A percentile compares a stretch with the other conserved stretches of the same genome.
Conservation (phyloP, 2,329 filamentous ascomycete species). For the Apiospora rasikravindrae region DNA sequence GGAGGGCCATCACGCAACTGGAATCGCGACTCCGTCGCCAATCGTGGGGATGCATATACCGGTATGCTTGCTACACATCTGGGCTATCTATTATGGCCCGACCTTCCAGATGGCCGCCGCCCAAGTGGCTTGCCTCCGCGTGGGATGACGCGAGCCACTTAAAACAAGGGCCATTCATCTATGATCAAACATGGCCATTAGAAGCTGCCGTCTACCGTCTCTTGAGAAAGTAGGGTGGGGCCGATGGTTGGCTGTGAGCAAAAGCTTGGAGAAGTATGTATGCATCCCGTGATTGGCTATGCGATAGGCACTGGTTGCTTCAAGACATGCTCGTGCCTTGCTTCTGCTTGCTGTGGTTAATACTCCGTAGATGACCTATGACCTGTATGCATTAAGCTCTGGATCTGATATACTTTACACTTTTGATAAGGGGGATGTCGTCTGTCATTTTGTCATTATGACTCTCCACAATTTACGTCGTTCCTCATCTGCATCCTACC, state of each 20-base stretch:
- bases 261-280: neutral
- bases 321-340: conserved; percentile 20
- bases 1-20: conserved; percentile 4
- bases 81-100: conserved; percentile 2
- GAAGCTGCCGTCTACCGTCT: conserved; percentile 4
- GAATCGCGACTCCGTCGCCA: conserved; percentile 13
- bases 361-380: conserved; percentile 20
- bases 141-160: conserved; percentile 12
- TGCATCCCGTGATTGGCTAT: conserved; percentile 21
- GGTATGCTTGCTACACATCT: neutral
- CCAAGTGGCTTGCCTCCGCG: conserved; percentile 8
- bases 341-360: conserved; percentile 22
- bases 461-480: neutral
- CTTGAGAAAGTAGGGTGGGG: conserved; percentile 7
- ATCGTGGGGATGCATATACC: conserved; percentile 13
- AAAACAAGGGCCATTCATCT: neutral
- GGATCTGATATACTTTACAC: conserved; percentile 19
- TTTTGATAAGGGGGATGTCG: neutral
- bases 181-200: neutral
- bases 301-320: conserved; percentile 22
- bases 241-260: conserved; percentile 1
- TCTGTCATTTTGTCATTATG: neutral
- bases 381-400: conserved; percentile 20
- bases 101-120: neutral
- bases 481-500: conserved; percentile 6